Evolutionary conservation across 2,329 filamentous ascomycete genomes (phyloP).

Genomic region (Aspergillus fumigatiaffinis): DNA sequence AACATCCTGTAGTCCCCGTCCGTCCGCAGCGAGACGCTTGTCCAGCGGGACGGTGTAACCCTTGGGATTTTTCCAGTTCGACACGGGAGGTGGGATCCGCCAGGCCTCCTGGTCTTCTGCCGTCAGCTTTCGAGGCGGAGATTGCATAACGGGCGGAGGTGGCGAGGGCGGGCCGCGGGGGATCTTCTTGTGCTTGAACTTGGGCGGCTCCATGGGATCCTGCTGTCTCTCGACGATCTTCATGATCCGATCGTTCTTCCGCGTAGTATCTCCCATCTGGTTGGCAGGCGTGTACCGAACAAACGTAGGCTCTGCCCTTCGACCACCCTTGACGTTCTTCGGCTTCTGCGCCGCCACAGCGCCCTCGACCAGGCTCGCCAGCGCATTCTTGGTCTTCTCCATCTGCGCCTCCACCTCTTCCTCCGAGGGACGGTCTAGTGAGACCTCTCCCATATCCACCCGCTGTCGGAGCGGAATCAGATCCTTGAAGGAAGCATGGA

Average conservation of each 20-base stretch:
- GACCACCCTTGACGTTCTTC: slow-evolving; percentile 84
- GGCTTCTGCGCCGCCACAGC: slow-evolving; percentile 91
- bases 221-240: slow-evolving; percentile 94
- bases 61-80: slow-evolving; percentile 99
- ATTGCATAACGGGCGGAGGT: slow-evolving; percentile 91
- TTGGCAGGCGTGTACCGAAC: slow-evolving; percentile 94
- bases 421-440: slow-evolving; percentile 75
- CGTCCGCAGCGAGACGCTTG: slow-evolving; percentile 91
- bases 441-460: slow-evolving; percentile 88
- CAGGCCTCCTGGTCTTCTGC: slow-evolving; percentile 96
- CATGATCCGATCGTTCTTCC: slow-evolving; percentile 93
- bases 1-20: slow-evolving; percentile 84
- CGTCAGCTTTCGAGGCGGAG: slow-evolving; percentile 88
- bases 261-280: slow-evolving; percentile 85
- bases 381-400: slow-evolving; percentile 80
- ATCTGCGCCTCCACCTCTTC: slow-evolving; percentile 81
- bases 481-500: slow-evolving; percentile 96
- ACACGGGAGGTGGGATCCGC: slow-evolving; percentile 86
- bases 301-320: slow-evolving; percentile 80
- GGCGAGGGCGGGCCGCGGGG: slow-evolving; percentile 87
- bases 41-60: slow-evolving; percentile 95
- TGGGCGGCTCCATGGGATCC: slow-evolving; percentile 95
- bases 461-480: slow-evolving; percentile 89
- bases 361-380: slow-evolving; percentile 76
- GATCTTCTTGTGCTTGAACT: slow-evolving; percentile 99